Percentiles rank a stretch among this genome's conserved stretches.
These are phyloP conservation scores for Xylariaceae sp. DNA, from an alignment of 2,329 filamentous ascomycete genomes.

Conservation along the genomic window DNA sequence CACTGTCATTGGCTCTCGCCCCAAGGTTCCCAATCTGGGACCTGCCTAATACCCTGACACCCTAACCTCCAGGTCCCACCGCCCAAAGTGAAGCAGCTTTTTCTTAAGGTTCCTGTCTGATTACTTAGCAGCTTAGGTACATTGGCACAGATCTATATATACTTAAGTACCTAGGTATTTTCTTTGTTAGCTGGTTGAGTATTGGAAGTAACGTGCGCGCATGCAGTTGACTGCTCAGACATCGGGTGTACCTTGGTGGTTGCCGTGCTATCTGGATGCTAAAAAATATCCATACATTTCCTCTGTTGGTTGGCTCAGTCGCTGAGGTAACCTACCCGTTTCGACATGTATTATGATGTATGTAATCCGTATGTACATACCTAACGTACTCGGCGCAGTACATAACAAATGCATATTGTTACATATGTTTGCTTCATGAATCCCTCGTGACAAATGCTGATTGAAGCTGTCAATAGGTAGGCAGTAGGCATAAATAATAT, in stretches of 20 bases:
- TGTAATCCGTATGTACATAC: neutral
- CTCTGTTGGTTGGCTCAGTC: neutral
- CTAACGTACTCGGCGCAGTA: neutral
- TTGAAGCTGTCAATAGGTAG: too few relatives aligned
- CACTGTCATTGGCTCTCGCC: neutral
- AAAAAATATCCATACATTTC: too few relatives aligned
- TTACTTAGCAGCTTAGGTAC: too few relatives aligned
- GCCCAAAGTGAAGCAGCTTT: too few relatives aligned
- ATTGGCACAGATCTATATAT: too few relatives aligned
- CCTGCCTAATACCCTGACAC: neutral
- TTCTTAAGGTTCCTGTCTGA: too few relatives aligned
- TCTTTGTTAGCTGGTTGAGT: too few relatives aligned
- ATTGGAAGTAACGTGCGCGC: too few relatives aligned
- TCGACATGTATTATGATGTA: neutral
- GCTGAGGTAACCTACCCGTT: neutral
- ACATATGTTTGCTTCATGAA: neutral
- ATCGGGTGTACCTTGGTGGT: too few relatives aligned
- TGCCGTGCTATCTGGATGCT: too few relatives aligned
- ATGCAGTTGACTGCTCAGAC: too few relatives aligned
- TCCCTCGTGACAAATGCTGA: neutral
- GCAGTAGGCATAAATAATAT: neutral
- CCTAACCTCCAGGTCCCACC: neutral
- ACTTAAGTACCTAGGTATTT: too few relatives aligned
- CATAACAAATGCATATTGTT: neutral
- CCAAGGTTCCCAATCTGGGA: neutral